Evolutionary conservation across 768 basidiomycete genomes (phyloP), one percentile per base, ranked within the genome.

Genomic region (Mycena belliarum): DNA sequence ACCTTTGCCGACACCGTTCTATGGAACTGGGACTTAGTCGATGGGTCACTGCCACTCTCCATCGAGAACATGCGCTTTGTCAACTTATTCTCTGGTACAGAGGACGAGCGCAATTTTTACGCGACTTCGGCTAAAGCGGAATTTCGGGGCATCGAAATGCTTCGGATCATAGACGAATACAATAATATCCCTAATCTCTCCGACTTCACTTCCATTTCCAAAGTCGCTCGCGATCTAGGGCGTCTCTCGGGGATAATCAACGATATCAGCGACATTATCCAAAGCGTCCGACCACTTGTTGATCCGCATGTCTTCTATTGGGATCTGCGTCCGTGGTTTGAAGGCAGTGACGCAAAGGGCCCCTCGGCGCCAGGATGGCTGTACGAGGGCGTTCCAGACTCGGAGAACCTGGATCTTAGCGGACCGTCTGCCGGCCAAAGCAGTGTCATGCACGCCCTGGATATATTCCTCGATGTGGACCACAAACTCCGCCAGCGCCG

Each of bases 351-450:
- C 57, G 80, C 80, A 43, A 82, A 79, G 60, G 82, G 81, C 0
- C 73, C 82, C 9, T 70, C 72, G 9, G 73, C 73, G 25, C 76
- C 79, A 10, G 76, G 75, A 20, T 93, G 91, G 91, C 74, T 87
- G 38, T 98, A 89, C 70, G 88, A 94, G 66, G 93, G 91, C 0
- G 84, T 91, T 9, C 77, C 79, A 6, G 74, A 82, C 29, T 78
- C 76, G 25, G 77, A 82, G 26, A 70, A 75, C 49, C 82, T 91
- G 38, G 85, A 89, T 60, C 81, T 87, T 51, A 89, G 86, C 56
- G 96, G 96, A 0, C 95, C 96, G 23, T 94, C 91, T 11, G 96
- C 94, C 1, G 96, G 96, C 2, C 96, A 99, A 76, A 94, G 91
- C 71, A 88, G 87, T 49, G 82, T 95, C 53, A 93, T 99, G 79